Evolutionary conservation across 805 yeast species (phyloP).

Genomic region (Ogataea allantospora): DNA sequence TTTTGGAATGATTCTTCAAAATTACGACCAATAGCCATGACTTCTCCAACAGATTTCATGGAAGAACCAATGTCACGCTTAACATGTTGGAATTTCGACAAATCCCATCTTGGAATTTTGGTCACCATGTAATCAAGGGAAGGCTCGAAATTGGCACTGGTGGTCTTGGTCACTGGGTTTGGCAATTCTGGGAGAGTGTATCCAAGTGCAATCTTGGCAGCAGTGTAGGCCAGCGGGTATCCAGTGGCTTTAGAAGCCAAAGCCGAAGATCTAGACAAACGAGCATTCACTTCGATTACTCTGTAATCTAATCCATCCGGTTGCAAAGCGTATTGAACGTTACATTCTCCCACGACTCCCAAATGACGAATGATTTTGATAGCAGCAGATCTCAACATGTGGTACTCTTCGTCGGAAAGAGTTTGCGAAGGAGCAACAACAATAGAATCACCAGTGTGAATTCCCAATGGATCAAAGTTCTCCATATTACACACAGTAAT

Average conservation of each 20-base stretch:
- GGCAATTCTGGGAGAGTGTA: conserved; percentile 87
- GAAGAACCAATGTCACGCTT: conserved; percentile 81
- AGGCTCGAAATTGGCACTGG: conserved; percentile 97
- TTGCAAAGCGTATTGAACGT: conserved; percentile 93
- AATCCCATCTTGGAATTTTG: conserved; percentile 98
- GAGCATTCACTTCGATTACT: conserved; percentile 96
- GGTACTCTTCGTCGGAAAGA: conserved; percentile 92
- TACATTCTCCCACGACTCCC: conserved; percentile 99
- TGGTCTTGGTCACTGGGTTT: conserved; percentile 89
- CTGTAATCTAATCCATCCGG: conserved; percentile 94
- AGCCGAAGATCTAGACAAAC: conserved; percentile 96
- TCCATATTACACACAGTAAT: conserved; percentile 99
- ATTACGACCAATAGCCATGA: conserved; percentile 95
- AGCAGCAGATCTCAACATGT: conserved; percentile 97
- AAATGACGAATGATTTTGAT: conserved; percentile 94
- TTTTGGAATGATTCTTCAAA: conserved; percentile 97
- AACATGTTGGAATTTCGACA: conserved; percentile 93
- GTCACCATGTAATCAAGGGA: conserved; percentile 95
- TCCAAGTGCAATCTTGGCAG: conserved; percentile 93
- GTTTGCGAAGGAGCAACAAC: conserved; percentile 99
- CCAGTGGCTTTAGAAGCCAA: conserved; percentile 98
- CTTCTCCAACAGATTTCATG: conserved; percentile 99
- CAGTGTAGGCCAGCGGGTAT: conserved; percentile 96
- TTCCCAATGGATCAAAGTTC: conserved; percentile 96
- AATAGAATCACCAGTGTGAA: conserved; percentile 98